Conservation (phyloP, 2,329 filamentous ascomycete species). For the Fonsecaea pedrosoi region DNA sequence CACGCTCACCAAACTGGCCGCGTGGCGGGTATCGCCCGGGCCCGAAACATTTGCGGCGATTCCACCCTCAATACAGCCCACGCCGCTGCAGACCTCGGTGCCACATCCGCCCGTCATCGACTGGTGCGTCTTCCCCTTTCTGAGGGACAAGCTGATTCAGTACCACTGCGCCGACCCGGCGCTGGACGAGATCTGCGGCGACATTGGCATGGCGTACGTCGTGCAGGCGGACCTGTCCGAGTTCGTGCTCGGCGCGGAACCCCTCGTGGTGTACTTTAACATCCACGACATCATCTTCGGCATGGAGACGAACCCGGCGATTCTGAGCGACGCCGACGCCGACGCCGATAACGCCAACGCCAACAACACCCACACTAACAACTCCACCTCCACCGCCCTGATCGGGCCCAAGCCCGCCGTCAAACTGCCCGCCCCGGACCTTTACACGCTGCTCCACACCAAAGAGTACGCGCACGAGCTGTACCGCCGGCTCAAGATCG, state of each 20-base stretch:
- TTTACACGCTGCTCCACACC: slow-evolving; percentile 24
- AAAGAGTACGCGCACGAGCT: slow-evolving; percentile 20
- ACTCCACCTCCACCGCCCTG: neutral
- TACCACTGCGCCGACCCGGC: slow-evolving; percentile 29
- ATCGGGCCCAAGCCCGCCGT: slow-evolving; percentile 1
- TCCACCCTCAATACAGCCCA: slow-evolving; percentile 22
- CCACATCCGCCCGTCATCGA: slow-evolving; percentile 32
- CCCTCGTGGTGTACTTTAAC: slow-evolving; percentile 25
- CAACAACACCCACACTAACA: no score
- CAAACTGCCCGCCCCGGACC: slow-evolving; percentile 26
- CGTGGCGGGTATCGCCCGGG: slow-evolving; percentile 25
- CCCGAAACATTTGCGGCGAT: slow-evolving; percentile 18
- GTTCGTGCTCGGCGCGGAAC: slow-evolving; percentile 25
- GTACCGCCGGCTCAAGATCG: slow-evolving; percentile 21
- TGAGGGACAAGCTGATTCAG: slow-evolving; percentile 31
- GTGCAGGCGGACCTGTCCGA: slow-evolving; percentile 35
- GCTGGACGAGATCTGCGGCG: slow-evolving; percentile 30
- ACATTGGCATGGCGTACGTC: slow-evolving; percentile 31
- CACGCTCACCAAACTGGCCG: slow-evolving; percentile 21
- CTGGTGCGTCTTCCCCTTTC: slow-evolving; percentile 30
- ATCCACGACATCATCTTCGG: slow-evolving; percentile 27
- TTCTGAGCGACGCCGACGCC: neutral
- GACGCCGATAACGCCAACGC: neutral
- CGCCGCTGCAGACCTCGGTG: slow-evolving; percentile 24
- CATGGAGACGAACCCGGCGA: slow-evolving; percentile 18